Conservation (phyloP, 192 early-diverging fungal genomes). For the Gaertneriomyces sp. region DNA sequence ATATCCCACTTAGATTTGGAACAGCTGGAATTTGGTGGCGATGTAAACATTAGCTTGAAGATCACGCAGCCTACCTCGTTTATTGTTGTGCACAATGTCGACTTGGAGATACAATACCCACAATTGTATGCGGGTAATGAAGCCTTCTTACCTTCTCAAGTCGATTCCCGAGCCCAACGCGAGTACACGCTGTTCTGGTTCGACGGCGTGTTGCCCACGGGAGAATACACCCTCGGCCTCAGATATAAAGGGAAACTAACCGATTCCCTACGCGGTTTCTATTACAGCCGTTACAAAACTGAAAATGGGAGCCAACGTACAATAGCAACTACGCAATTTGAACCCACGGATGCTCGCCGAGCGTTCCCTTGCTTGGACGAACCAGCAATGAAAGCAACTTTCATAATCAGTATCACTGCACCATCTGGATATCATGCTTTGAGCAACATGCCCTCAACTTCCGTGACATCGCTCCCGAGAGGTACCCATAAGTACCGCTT, state of each 20-base stretch:
- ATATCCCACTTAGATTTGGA: slow-evolving; percentile 1
- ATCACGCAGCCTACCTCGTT: slow-evolving; percentile 60
- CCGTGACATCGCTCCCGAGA: slow-evolving; percentile 36
- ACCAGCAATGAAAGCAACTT: slow-evolving; percentile 85
- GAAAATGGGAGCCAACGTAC: slow-evolving; percentile 42
- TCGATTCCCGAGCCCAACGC: neutral
- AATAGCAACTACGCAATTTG: slow-evolving; percentile 86
- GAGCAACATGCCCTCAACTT: slow-evolving; percentile 80
- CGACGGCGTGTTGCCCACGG: neutral
- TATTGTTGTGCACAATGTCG: slow-evolving; percentile 42
- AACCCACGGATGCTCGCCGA: slow-evolving; percentile 79
- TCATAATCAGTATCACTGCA: slow-evolving; percentile 78
- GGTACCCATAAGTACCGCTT: slow-evolving; percentile 58
- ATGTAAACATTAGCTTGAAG: slow-evolving; percentile 44
- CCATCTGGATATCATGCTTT: slow-evolving; percentile 65
- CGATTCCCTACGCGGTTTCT: slow-evolving; percentile 78
- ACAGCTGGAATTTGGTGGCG: slow-evolving; percentile 16
- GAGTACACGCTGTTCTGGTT: slow-evolving; percentile 15
- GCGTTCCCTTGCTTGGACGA: slow-evolving; percentile 82
- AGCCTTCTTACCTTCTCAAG: neutral
- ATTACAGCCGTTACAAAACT: slow-evolving; percentile 64
- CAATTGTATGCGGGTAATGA: neutral
- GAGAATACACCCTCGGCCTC: slow-evolving; percentile 3
- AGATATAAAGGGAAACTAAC: slow-evolving; percentile 31
- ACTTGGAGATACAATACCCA: neutral